Evolutionary conservation across 2,329 filamentous ascomycete species (phyloP).

Genomic region (Xylaria sp.): DNA sequence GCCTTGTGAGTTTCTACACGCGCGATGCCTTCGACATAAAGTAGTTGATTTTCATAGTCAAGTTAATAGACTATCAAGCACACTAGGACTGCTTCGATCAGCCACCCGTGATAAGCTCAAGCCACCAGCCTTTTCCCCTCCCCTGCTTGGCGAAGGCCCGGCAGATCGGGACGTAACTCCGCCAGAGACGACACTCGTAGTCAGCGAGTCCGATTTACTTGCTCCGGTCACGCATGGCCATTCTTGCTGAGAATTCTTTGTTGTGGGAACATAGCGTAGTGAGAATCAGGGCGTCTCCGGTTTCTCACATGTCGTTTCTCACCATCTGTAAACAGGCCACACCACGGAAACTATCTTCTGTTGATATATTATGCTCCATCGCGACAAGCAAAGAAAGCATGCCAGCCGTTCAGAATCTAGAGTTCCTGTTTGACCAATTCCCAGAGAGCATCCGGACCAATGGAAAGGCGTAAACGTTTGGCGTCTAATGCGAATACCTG

Average conservation of each 20-base stretch:
- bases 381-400: slow-evolving; percentile 6
- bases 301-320: slow-evolving; percentile 17
- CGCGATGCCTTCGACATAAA: slow-evolving; percentile 1
- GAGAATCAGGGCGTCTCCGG: slow-evolving; percentile 1
- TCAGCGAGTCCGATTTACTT: slow-evolving; percentile 4
- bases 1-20: not conserved
- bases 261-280: not conserved
- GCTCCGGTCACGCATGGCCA: slow-evolving; percentile 4
- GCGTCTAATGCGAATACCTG: slow-evolving; percentile 7
- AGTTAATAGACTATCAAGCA: not conserved
- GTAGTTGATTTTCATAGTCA: not conserved
- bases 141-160: slow-evolving; percentile 14
- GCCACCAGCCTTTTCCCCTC: not conserved
- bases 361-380: slow-evolving; percentile 4
- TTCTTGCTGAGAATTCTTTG: not conserved
- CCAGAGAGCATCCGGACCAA: slow-evolving; percentile 5
- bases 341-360: slow-evolving; percentile 7
- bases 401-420: slow-evolving; percentile 4
- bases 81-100: slow-evolving; percentile 6
- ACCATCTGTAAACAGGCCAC: not conserved
- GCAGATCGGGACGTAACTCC: slow-evolving; percentile 37
- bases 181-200: slow-evolving; percentile 14
- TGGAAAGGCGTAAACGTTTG: slow-evolving; percentile 1
- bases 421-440: not conserved
- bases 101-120: slow-evolving; percentile 17